Percentiles rank a stretch among this genome's conserved stretches.
Evolutionary conservation across 768 basidiomycete genomes (phyloP).

Genomic region (Fistulinella prunicolor): DNA sequence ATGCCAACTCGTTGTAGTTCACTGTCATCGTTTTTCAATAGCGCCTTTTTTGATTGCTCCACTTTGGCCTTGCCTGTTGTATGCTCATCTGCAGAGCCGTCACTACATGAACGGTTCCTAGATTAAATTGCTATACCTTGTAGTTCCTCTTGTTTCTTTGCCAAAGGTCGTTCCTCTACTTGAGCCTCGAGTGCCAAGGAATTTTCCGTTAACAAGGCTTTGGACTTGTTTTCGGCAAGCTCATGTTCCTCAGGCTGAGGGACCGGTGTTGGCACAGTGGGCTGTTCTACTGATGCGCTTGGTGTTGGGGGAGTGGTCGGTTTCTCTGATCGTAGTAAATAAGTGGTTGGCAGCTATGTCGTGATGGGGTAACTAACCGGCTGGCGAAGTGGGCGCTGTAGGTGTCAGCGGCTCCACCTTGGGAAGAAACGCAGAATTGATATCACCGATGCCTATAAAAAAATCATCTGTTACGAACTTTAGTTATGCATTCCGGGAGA

Average conservation of each 20-base stretch:
- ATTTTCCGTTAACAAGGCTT: slow-evolving; percentile 65
- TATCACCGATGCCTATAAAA: slow-evolving; percentile 97
- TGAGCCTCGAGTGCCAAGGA: slow-evolving; percentile 78
- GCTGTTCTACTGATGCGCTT: slow-evolving; percentile 11
- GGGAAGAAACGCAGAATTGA: slow-evolving; percentile 92
- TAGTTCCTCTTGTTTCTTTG: slow-evolving; percentile 81
- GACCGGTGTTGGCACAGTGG: slow-evolving; percentile 13
- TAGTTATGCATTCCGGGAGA: not conserved
- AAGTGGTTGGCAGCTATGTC: not conserved
- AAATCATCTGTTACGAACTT: slow-evolving; percentile 72
- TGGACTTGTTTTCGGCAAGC: slow-evolving; percentile 43
- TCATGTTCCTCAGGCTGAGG: slow-evolving; percentile 40
- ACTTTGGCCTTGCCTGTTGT: slow-evolving; percentile 27
- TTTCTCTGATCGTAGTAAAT: slow-evolving; percentile 22
- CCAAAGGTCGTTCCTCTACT: slow-evolving; percentile 80
- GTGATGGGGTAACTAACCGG: slow-evolving; percentile 17
- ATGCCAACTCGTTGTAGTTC: slow-evolving; percentile 78
- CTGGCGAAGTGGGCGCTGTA: slow-evolving; percentile 20
- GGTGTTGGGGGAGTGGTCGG: slow-evolving; percentile 13
- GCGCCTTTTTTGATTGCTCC: slow-evolving; percentile 62
- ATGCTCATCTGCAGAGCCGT: slow-evolving; percentile 12
- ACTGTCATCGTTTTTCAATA: slow-evolving; percentile 83
- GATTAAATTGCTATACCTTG: slow-evolving; percentile 42
- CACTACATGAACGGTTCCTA: not conserved
- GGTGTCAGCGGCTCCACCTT: slow-evolving; percentile 55